These are phyloP conservation scores for Senecio squalidus DNA, from an alignment of 140 eudicot genomes.

Conservation along the genomic window DNA sequence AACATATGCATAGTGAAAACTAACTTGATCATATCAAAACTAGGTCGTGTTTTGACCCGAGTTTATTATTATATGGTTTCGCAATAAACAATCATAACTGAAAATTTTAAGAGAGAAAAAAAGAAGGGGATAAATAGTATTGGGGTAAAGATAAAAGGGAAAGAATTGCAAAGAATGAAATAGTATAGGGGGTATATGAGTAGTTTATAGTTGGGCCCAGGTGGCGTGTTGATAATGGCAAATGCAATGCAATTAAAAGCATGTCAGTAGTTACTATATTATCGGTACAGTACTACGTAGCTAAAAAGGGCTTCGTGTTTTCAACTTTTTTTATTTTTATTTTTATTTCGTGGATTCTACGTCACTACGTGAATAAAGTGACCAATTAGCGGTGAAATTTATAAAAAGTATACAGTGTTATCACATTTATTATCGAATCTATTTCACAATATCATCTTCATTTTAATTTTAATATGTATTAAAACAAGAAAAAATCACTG, in stretches of 20 bases:
- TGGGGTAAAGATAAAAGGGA: background rate
- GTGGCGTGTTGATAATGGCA: conserved; percentile 11
- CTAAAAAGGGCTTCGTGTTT: background rate
- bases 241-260: conserved; percentile 7
- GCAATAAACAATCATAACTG: too few species aligned
- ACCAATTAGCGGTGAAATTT: background rate
- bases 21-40: too few species aligned
- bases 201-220: background rate
- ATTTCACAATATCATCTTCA: too few species aligned
- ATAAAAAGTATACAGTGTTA: background rate
- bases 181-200: background rate
- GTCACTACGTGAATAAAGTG: conserved; percentile 1
- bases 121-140: background rate
- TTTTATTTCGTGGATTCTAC: conserved; percentile 10
- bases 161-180: background rate
- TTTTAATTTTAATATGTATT: too few species aligned
- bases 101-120: background rate
- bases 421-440: too few species aligned
- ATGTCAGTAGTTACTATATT: conserved; percentile 3
- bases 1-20: too few species aligned
- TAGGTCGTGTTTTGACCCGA: too few species aligned
- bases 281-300: background rate
- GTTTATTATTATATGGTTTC: too few species aligned
- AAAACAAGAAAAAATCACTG: too few species aligned
- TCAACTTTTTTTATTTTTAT: background rate